Conservation (phyloP, 805 yeast species). For the Spathaspora gorwiae region DNA sequence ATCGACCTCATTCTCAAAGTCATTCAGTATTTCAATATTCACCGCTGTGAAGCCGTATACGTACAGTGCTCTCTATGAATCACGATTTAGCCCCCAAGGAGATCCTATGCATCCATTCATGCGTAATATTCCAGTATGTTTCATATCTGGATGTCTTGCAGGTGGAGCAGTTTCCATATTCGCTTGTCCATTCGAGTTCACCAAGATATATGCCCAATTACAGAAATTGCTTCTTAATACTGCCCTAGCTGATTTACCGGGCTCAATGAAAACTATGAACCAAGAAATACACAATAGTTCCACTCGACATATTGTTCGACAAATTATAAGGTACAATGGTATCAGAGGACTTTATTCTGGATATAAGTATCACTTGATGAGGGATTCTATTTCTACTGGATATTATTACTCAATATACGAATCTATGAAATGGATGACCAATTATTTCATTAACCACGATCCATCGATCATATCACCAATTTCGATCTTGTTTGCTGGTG, state of each 20-base stretch:
- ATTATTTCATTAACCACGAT: constrained; percentile 22
- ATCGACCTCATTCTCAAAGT: constrained; percentile 60
- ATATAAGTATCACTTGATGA: constrained; percentile 55
- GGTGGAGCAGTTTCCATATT: constrained; percentile 61
- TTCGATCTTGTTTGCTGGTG: constrained; percentile 58
- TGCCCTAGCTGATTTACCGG: constrained; percentile 11
- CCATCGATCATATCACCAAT: constrained; percentile 25
- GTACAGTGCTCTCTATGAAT: constrained; percentile 13
- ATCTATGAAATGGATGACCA: constrained; percentile 54
- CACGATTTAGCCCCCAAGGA: not conserved
- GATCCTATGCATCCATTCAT: constrained; percentile 33
- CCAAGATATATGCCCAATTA: constrained; percentile 77
- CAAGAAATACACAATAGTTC: constrained; percentile 13
- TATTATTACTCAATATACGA: constrained; percentile 75
- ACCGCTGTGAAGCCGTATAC: constrained; percentile 46
- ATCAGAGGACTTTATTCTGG: constrained; percentile 68
- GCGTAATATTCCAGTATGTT: constrained; percentile 38
- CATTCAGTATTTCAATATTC: constrained; percentile 62
- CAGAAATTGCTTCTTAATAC: constrained; percentile 40
- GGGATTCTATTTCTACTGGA: constrained; percentile 72
- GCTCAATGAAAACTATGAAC: constrained; percentile 10
- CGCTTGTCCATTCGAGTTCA: constrained; percentile 83
- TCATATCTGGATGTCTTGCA: constrained; percentile 58
- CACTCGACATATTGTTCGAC: constrained; percentile 41
- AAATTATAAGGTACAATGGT: constrained; percentile 59